Percentiles rank a stretch among this genome's conserved stretches.
phyloP scores from a whole-genome alignment of 306 rosid species.

The Pachyrhizus erosus region DNA sequence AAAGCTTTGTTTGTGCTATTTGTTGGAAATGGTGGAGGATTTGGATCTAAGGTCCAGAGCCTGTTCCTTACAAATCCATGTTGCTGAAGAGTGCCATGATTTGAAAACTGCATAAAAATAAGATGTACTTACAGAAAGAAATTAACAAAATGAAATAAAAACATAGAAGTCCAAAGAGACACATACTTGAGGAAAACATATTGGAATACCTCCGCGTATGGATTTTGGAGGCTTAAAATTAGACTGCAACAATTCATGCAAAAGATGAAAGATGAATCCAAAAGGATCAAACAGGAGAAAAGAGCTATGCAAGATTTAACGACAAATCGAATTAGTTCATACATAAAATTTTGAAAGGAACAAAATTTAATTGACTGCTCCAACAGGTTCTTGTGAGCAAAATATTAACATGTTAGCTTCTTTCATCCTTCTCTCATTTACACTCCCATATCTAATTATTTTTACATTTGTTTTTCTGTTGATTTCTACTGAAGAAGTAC shows the following conservation, averaged over 20 bases:
- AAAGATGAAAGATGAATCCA: neutral
- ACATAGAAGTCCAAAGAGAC: slow-evolving; percentile 9
- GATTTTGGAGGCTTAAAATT: slow-evolving; percentile 72
- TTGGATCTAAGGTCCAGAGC: slow-evolving; percentile 73
- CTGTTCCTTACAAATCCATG: slow-evolving; percentile 87
- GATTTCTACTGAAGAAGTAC: too few relatives aligned
- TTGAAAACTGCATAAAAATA: slow-evolving; percentile 61
- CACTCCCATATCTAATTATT: too few relatives aligned
- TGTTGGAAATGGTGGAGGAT: slow-evolving; percentile 72
- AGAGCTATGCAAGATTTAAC: neutral
- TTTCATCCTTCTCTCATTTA: too few relatives aligned
- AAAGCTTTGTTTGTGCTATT: slow-evolving; percentile 54
- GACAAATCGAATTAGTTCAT: neutral
- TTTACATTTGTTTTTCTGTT: too few relatives aligned
- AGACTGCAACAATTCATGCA: slow-evolving; percentile 56
- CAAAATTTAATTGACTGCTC: too few relatives aligned
- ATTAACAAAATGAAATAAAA: neutral
- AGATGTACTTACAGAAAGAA: slow-evolving; percentile 10
- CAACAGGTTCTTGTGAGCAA: too few relatives aligned
- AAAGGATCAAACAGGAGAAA: too few relatives aligned
- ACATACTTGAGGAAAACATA: slow-evolving; percentile 85
- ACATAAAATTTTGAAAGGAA: too few relatives aligned
- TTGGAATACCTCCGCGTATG: slow-evolving; percentile 83
- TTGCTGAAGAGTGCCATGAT: slow-evolving; percentile 64
- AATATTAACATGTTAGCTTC: too few relatives aligned